These are phyloP conservation scores for Diaporthe longicolla DNA, from an alignment of 2,329 filamentous ascomycete species.

Conservation along the genomic window DNA sequence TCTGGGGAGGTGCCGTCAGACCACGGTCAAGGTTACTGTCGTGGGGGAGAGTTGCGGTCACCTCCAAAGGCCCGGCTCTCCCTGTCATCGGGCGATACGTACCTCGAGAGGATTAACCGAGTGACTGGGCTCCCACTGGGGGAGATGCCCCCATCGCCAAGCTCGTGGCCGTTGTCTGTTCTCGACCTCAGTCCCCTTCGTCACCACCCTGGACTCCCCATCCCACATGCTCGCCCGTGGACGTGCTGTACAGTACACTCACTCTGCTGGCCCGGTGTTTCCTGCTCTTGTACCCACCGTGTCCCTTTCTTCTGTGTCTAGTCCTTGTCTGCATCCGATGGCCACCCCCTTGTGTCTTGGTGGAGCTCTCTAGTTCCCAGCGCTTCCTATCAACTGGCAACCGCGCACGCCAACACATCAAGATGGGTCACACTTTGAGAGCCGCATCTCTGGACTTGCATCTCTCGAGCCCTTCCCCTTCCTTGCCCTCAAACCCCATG, in stretches of 20 bases:
- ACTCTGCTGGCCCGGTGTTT: constrained; percentile 34
- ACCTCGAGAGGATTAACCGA: constrained; percentile 34
- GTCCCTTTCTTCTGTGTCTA: constrained; percentile 41
- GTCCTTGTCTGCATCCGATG: constrained; percentile 43
- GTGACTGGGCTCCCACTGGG: constrained; percentile 31
- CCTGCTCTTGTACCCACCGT: constrained; percentile 40
- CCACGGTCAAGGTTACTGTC: constrained; percentile 36
- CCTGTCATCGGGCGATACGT: constrained; percentile 40
- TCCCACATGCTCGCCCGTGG: constrained; percentile 37
- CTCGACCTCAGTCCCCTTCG: constrained; percentile 30
- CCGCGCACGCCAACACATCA: constrained; percentile 91
- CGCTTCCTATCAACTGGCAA: constrained; percentile 83
- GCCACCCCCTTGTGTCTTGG: constrained; percentile 64
- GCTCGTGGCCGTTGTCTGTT: constrained; percentile 37
- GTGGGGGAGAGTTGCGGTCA: constrained; percentile 41
- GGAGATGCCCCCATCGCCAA: constrained; percentile 40
- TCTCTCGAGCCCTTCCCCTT: constrained; percentile 63
- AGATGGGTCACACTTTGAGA: constrained; percentile 78
- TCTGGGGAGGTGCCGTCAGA: constrained; percentile 37
- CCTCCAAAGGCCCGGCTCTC: constrained; percentile 38
- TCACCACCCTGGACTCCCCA: constrained; percentile 32
- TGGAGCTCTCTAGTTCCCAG: constrained; percentile 75
- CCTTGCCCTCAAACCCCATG: constrained; percentile 47
- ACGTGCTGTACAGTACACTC: constrained; percentile 36
- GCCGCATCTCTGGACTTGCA: constrained; percentile 75